Percentiles rank a stretch among this genome's conserved stretches.
These are phyloP conservation scores for Pichia kluyveri DNA, from an alignment of 805 yeast genomes.

Conservation along the genomic window DNA sequence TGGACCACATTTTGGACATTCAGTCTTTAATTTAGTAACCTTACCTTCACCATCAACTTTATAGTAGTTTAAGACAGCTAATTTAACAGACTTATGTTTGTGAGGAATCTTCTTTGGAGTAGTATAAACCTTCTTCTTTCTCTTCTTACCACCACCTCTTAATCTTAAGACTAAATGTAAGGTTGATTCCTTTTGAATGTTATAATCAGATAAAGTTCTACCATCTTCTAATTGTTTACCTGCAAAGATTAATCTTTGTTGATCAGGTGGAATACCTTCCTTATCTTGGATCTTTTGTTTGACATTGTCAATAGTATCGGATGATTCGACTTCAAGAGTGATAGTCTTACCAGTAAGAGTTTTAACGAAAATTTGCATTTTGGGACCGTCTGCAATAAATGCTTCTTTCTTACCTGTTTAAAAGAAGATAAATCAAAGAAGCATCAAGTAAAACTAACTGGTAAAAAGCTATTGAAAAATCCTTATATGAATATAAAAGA, in stretches of 20 bases:
- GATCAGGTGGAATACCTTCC: conserved; percentile 99
- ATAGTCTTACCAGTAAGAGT: conserved; percentile 56
- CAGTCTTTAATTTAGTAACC: conserved; percentile 98
- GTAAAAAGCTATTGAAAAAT: no score
- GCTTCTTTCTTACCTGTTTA: conserved; percentile 30
- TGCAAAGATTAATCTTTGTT: conserved; percentile 98
- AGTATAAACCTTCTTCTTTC: conserved; percentile 99
- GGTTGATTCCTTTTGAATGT: conserved; percentile 99
- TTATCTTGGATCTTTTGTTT: conserved; percentile 94
- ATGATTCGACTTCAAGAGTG: conserved; percentile 94
- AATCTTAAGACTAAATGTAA: conserved; percentile 92
- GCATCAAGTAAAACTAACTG: neutral
- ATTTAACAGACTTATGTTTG: conserved; percentile 99
- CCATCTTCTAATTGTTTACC: conserved; percentile 99
- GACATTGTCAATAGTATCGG: conserved; percentile 96
- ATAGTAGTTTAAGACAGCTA: conserved; percentile 99
- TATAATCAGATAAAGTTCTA: no score
- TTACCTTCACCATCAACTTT: conserved; percentile 98
- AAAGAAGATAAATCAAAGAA: neutral
- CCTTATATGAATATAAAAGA: no score
- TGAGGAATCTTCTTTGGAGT: conserved; percentile 99
- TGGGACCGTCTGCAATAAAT: conserved; percentile 30
- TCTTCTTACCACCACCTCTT: conserved; percentile 93
- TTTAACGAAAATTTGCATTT: conserved; percentile 50
- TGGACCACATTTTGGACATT: conserved; percentile 97